Percentiles rank a stretch among this genome's conserved stretches.
Conservation (phyloP, 2,329 filamentous ascomycete genomes). For the Thermothelomyces thermophilus region DNA sequence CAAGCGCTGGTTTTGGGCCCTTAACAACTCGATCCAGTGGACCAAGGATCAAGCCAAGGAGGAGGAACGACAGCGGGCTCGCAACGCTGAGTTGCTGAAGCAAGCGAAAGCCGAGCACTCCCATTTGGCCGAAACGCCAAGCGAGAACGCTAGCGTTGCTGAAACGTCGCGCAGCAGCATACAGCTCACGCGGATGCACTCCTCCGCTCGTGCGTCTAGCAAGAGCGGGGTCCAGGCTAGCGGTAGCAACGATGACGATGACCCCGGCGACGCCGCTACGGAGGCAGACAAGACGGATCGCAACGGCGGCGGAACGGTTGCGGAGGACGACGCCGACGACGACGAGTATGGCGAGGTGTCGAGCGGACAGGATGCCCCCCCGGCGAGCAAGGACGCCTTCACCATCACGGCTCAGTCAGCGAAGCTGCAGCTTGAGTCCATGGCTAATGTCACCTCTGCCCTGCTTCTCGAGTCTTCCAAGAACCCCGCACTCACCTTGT, state of each 20-base stretch:
- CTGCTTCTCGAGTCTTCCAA: slow-evolving; percentile 63
- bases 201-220: slow-evolving; percentile 30
- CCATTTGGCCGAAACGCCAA: slow-evolving; percentile 40
- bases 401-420: slow-evolving; percentile 96
- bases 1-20: slow-evolving; percentile 97
- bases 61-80: slow-evolving; percentile 69
- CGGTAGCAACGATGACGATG: slow-evolving; percentile 50
- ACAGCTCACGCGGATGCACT: slow-evolving; percentile 39
- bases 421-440: slow-evolving; percentile 83
- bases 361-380: slow-evolving; percentile 67
- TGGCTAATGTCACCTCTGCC: slow-evolving; percentile 78
- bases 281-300: slow-evolving; percentile 36
- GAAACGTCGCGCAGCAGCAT: slow-evolving; percentile 41
- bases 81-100: slow-evolving; percentile 66
- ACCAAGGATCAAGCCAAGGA: slow-evolving; percentile 94
- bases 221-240: slow-evolving; percentile 35
- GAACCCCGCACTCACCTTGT: slow-evolving; percentile 66
- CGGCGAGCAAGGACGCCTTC: slow-evolving; percentile 83
- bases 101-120: slow-evolving; percentile 72
- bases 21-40: slow-evolving; percentile 99
- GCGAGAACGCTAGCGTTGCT: slow-evolving; percentile 46
- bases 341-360: slow-evolving; percentile 77
- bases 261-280: slow-evolving; percentile 42
- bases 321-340: slow-evolving; percentile 44
- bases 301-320: slow-evolving; percentile 26